These are phyloP conservation scores for Castanopsis chinensis DNA, from an alignment of 306 rosid genomes.

Conservation along the genomic window DNA sequence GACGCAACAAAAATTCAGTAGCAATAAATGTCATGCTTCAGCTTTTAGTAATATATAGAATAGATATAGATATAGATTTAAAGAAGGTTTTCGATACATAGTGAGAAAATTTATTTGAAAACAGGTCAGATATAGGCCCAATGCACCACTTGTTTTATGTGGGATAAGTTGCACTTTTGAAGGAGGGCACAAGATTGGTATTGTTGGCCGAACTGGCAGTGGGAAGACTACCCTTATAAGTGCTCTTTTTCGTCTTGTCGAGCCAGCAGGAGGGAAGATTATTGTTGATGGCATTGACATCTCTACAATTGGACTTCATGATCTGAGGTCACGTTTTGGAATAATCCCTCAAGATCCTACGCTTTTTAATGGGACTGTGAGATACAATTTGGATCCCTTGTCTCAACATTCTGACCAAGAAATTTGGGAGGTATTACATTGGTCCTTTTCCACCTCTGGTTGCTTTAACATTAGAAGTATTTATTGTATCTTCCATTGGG, in stretches of 20 bases:
- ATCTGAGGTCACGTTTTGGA: constrained; percentile 68
- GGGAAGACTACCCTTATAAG: constrained; percentile 62
- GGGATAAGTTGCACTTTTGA: constrained; percentile 52
- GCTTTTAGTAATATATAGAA: no score
- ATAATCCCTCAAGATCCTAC: constrained; percentile 91
- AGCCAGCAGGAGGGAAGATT: constrained; percentile 61
- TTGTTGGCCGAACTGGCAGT: constrained; percentile 57
- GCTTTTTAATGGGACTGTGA: constrained; percentile 68
- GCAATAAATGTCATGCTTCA: no score
- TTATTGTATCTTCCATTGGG: not conserved
- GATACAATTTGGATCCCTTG: constrained; percentile 82
- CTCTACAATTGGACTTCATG: constrained; percentile 77
- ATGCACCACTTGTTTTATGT: constrained; percentile 51
- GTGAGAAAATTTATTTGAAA: not conserved
- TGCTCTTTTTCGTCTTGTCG: constrained; percentile 71
- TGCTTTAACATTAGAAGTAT: not conserved
- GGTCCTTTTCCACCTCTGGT: not conserved
- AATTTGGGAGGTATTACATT: constrained; percentile 70
- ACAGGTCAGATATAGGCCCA: constrained; percentile 47
- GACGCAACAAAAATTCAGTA: no score
- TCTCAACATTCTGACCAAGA: constrained; percentile 54
- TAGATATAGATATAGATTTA: no score
- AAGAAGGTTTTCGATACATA: not conserved
- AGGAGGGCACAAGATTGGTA: constrained; percentile 63
- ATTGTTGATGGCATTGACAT: constrained; percentile 72